A percentile compares a stretch with the other conserved stretches of the same genome.
These are phyloP conservation scores for Sporothrix pseudoabietina DNA, from an alignment of 2,329 filamentous ascomycete species.

Conservation along the genomic window DNA sequence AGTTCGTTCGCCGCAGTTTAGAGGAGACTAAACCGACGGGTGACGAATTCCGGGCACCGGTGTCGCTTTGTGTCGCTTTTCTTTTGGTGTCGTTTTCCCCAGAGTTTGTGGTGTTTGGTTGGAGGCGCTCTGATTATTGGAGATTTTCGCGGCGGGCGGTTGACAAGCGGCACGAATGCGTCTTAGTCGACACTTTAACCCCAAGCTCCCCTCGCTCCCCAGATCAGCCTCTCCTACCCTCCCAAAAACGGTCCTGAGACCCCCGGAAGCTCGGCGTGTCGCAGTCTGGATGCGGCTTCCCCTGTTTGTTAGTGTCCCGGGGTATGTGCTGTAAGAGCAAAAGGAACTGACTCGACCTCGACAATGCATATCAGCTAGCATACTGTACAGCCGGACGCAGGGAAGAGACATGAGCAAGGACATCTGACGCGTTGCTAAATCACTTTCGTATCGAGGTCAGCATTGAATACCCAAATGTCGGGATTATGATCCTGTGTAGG, in stretches of 20 bases:
- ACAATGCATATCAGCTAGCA: background rate
- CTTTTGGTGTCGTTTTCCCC: background rate
- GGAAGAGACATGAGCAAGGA: background rate
- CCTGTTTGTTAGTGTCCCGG: too few relatives aligned
- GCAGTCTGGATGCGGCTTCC: background rate
- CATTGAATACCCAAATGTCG: too few relatives aligned
- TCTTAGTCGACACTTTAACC: background rate
- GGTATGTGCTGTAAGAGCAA: too few relatives aligned
- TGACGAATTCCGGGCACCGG: conserved; percentile 23
- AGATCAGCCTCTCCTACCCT: background rate
- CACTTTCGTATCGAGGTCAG: background rate
- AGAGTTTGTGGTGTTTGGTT: background rate
- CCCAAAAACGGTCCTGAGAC: conserved; percentile 6
- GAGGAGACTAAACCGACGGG: background rate
- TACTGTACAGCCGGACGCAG: background rate
- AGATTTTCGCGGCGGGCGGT: background rate
- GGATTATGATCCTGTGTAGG: too few relatives aligned
- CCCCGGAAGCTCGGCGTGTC: conserved; percentile 16
- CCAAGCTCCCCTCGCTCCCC: conserved; percentile 3
- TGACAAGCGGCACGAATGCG: background rate
- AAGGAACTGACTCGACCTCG: background rate
- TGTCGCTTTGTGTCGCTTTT: background rate
- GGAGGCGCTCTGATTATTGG: background rate
- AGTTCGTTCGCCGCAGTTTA: background rate
- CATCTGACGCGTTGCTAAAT: background rate